Base-by-base conservation (phyloP, 2,329 filamentous ascomycete species). In the Penicillium vulpinum region DNA sequence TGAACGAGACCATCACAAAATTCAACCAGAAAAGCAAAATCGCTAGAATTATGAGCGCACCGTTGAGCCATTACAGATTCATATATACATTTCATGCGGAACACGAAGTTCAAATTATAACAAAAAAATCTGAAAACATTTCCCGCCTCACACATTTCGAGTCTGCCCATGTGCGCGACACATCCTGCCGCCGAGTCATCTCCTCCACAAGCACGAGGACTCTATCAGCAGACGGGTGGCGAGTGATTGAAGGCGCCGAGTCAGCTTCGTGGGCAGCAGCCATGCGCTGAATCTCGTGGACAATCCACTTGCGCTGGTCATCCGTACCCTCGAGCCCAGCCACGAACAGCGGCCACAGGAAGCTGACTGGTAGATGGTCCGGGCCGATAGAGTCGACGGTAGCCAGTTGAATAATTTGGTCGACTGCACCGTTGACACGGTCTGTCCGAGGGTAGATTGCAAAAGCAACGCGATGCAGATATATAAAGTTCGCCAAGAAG, bases 381-480 rank as follows among this genome's bases (percentile, higher is more conserved):
- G 59, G 36, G 13, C 46, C 40, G 13, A 56, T 53, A 6, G 65
- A 60, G 40, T 74, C 72, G 15, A 67, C 63, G 4, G 61, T 68
- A 13, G 72, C 70, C 24, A 74, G 59, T 35, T 72, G 67, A n/a
- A 74, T 71, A 38, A 74, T 74, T 51, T 72, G 64, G 39, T 71
- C 66, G 5, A 74, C 71, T 9, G 71, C 71, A 5, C 70, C 66
- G 33, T 72, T 69, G 41, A 74, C 72, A 1, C 70, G 67, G 45
- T 73, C 72, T 10, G 72, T 74, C 7, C 72, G 70, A 3, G 71
- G 72, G 36, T 74, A 74, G 15, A 74, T 74, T 16, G 70, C 70
- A 51, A 74, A 74, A 7, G 72, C 72, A 8, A 74, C 72, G 1
- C 72, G 70, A 51, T 73, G 72, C 26, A 74, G 59, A 49, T 74